phyloP scores from a whole-genome alignment of 306 rosid genomes.

The Quercus gilva region DNA sequence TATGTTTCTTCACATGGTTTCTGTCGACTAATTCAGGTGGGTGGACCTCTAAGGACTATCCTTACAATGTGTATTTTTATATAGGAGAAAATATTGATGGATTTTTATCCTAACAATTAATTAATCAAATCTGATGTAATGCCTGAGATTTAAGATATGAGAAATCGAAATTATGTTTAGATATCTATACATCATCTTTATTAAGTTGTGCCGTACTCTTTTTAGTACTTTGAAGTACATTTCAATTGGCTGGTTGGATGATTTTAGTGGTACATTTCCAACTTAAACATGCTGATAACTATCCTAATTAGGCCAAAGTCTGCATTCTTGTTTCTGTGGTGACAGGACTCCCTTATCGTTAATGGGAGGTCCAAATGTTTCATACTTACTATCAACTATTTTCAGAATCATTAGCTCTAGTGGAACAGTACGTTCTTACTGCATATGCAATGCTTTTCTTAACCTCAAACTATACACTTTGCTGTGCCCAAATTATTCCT shows the following conservation, averaged over 20 bases:
- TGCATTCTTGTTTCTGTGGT: not conserved
- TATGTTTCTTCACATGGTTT: slow-evolving; percentile 48
- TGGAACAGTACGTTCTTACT: not conserved
- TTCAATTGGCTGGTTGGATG: not conserved
- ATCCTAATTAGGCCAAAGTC: not conserved
- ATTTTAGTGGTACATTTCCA: not conserved
- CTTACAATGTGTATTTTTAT: not conserved
- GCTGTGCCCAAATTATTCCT: not conserved
- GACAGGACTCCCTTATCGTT: not conserved
- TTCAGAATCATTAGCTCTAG: not conserved
- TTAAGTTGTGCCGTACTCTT: slow-evolving; percentile 12
- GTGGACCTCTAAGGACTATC: slow-evolving; percentile 34
- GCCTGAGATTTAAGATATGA: not conserved
- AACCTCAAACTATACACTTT: not conserved
- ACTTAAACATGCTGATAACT: not conserved
- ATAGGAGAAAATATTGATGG: not conserved
- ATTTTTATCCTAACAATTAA: not conserved
- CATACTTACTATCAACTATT: not conserved
- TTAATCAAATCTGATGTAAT: not conserved
- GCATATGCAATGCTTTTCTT: not conserved
- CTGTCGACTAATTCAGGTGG: slow-evolving; percentile 31
- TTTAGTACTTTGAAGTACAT: not conserved
- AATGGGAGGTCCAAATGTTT: too few species aligned
- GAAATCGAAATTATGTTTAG: not conserved
- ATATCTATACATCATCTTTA: not conserved